Evolutionary conservation across 2,329 filamentous ascomycete genomes (phyloP).

Genomic region (Fusarium virguliforme): DNA sequence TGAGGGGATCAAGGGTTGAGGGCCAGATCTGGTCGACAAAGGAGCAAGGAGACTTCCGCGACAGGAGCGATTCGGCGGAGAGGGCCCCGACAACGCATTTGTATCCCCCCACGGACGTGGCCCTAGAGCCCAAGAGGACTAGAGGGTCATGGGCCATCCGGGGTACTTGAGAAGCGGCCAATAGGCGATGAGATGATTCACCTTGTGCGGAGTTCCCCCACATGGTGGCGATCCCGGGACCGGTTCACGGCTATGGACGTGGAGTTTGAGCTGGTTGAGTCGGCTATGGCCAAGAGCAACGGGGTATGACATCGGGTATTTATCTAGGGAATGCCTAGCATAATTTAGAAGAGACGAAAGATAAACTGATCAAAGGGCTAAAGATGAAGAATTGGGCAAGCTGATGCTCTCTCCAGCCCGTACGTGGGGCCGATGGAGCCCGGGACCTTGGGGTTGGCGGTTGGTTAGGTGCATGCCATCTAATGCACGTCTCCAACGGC

Average conservation of each 20-base stretch:
- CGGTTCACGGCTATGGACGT: slow-evolving; percentile 17
- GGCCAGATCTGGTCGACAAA: neutral
- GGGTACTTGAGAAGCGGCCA: slow-evolving; percentile 20
- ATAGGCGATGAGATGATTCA: slow-evolving; percentile 17
- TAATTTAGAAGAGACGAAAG: no score
- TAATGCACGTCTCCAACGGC: neutral
- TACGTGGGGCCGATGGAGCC: slow-evolving; percentile 10
- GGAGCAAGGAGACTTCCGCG: neutral
- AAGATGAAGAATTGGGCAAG: no score
- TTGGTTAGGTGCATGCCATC: neutral
- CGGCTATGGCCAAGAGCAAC: no score
- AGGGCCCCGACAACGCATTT: slow-evolving; percentile 36
- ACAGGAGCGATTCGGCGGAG: neutral
- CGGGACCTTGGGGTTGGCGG: neutral
- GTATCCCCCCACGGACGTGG: slow-evolving; percentile 31
- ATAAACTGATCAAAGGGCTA: neutral
- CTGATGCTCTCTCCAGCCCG: neutral
- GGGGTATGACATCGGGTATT: neutral
- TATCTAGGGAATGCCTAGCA: neutral
- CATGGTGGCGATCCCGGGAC: slow-evolving; percentile 34
- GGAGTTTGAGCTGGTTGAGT: neutral
- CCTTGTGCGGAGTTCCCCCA: slow-evolving; percentile 22
- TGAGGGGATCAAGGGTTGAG: slow-evolving; percentile 22
- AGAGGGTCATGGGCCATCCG: slow-evolving; percentile 15
- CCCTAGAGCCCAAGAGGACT: slow-evolving; percentile 15